These are phyloP conservation scores for Xanthoconium purpureum DNA, from an alignment of 768 basidiomycete species.

Conservation along the genomic window DNA sequence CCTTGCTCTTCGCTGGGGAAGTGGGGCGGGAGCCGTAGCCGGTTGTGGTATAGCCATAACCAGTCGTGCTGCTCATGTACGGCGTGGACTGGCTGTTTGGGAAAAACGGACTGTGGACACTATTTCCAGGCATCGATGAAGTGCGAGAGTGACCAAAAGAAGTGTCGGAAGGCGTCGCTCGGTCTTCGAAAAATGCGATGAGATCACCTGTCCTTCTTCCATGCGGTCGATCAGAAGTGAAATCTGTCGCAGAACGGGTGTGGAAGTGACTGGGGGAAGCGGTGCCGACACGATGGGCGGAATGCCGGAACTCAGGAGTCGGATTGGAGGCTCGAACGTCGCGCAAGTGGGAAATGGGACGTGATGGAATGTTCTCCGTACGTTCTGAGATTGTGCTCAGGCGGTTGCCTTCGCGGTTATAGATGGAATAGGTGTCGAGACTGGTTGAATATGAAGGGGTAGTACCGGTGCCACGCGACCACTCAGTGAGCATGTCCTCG, in stretches of 20 bases:
- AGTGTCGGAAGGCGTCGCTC: slow-evolving; percentile 38
- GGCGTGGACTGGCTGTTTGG: slow-evolving; percentile 40
- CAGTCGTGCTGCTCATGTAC: slow-evolving; percentile 34
- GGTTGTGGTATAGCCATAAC: slow-evolving; percentile 35
- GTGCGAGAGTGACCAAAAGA: slow-evolving; percentile 49
- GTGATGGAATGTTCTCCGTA: slow-evolving; percentile 63
- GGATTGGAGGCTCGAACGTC: slow-evolving; percentile 34
- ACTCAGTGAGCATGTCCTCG: slow-evolving; percentile 62
- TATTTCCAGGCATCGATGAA: slow-evolving; percentile 47
- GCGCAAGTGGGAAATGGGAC: slow-evolving; percentile 50
- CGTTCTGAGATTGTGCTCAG: slow-evolving; percentile 78
- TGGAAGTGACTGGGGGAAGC: slow-evolving; percentile 43
- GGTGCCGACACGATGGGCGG: slow-evolving; percentile 39
- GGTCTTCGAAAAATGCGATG: slow-evolving; percentile 71
- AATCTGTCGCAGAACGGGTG: slow-evolving; percentile 57
- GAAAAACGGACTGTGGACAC: slow-evolving; percentile 28
- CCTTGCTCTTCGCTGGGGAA: slow-evolving; percentile 46
- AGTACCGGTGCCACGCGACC: slow-evolving; percentile 49
- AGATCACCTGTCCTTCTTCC: slow-evolving; percentile 63
- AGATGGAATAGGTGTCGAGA: slow-evolving; percentile 37
- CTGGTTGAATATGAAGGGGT: slow-evolving; percentile 34
- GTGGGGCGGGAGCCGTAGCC: slow-evolving; percentile 43
- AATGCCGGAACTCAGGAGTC: slow-evolving; percentile 48
- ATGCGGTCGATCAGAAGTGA: slow-evolving; percentile 43
- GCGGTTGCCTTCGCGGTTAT: slow-evolving; percentile 43